phyloP scores from a whole-genome alignment of 2,329 filamentous ascomycete genomes.

The Alternaria incomplexa region DNA sequence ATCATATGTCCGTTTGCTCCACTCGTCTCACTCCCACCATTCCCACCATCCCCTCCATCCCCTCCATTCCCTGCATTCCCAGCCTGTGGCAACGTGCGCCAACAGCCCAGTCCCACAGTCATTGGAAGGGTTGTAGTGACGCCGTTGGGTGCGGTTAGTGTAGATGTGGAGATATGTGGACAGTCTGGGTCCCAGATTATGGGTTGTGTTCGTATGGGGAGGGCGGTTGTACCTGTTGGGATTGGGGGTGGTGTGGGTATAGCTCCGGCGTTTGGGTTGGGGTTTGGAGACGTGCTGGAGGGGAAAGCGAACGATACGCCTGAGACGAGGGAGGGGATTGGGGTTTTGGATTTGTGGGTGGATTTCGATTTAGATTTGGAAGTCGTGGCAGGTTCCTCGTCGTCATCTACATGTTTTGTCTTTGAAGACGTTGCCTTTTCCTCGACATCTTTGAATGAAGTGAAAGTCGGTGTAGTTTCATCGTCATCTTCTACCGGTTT shows the following conservation, averaged over 20 bases:
- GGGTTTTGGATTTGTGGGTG: fast-evolving
- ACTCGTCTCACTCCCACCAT: not conserved
- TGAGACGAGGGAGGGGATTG: not conserved
- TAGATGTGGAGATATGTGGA: fast-evolving
- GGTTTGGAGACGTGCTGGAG: not conserved
- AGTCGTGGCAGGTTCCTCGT: not conserved
- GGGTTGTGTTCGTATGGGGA: not conserved
- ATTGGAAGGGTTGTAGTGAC: fast-evolving
- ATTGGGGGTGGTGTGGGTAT: not conserved
- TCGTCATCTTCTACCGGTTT: not conserved
- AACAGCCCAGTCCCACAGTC: not conserved
- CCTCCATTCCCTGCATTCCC: not conserved
- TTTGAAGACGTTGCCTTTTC: not conserved
- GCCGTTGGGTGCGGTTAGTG: fast-evolving
- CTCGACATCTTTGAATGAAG: not conserved
- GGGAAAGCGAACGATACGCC: not conserved
- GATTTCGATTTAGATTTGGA: not conserved
- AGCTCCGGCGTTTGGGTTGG: too few relatives aligned
- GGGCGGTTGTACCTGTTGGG: not conserved
- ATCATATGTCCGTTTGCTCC: not conserved
- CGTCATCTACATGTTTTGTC: not conserved
- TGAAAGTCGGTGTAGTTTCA: not conserved
- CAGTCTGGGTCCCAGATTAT: not conserved
- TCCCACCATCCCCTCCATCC: too few relatives aligned
- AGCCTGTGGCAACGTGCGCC: not conserved